Evolutionary conservation across 805 yeast species (phyloP), one percentile per base, ranked within the genome.

Genomic region (Jamesozyma spencerorum): DNA sequence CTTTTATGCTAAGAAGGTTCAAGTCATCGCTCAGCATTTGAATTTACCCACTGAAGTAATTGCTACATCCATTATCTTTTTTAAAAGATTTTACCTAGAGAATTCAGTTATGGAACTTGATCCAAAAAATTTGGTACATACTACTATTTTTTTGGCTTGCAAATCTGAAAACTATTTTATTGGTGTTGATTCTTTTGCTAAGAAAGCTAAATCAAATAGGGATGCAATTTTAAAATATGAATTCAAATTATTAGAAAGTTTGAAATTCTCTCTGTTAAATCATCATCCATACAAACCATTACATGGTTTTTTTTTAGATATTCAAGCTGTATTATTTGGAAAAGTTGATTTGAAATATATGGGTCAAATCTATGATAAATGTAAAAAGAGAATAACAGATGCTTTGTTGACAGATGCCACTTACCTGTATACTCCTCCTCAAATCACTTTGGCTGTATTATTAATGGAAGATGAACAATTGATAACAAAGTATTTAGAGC

Each of bases 271-370:
- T 0, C 65, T 92, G 37, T 57, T 80, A 46, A 90, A 83, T 8
- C 97, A 90, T 58, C 96, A 86, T 62, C 94, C 97, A 2, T 81
- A 75, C 61, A 71, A 81, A 46, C 86, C 97, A 0, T 62, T 92
- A n/a, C 92, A 88, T 59, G 99, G 99, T 18, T 88, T 90, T 58
- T 90, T 82, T 61, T 72, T 90, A 36, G 99, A 92, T 61, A 74
- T 88, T 47, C 98, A 92, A 58, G 70, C 62, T 40, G 70, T 66
- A 39, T 62, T 75, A 42, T 49, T 62, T 49, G 70, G 69, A 14
- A 59, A 58, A 42, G 58, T 74, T 14, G 77, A 76, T 43, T 64
- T 72, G 24, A 74, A 73, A 35, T 71, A 76, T 37, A 63, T 86
- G 44, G 90, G 92, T 1, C 67, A 68, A 35, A 69, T 77, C 34